Conservation (phyloP, 2,329 filamentous ascomycete species). For the Fusarium bactridioides region DNA sequence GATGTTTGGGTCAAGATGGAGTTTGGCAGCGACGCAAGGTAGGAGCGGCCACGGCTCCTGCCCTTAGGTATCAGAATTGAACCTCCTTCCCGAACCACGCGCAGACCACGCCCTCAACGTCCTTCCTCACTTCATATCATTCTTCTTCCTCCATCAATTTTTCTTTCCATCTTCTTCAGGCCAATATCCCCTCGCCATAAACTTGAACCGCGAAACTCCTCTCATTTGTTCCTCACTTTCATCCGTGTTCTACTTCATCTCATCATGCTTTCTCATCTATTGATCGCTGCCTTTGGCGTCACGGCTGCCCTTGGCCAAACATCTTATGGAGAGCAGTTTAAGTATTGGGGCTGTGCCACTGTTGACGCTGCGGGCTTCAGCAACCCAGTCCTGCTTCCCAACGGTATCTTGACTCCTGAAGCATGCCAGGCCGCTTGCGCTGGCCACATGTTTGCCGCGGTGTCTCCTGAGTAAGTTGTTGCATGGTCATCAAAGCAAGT, state of each 20-base stretch:
- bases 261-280: conserved; percentile 36
- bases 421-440: conserved; percentile 29
- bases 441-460: conserved; percentile 32
- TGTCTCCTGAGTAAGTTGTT: conserved; percentile 44
- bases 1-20: background rate
- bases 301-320: conserved; percentile 16
- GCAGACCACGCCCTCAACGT: background rate
- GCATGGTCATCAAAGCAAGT: rapidly evolving
- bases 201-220: background rate
- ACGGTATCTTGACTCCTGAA: conserved; percentile 30
- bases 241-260: background rate
- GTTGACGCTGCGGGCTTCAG: conserved; percentile 30
- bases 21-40: background rate
- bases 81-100: background rate
- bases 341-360: conserved; percentile 38
- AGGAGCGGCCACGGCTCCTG: background rate
- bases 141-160: background rate
- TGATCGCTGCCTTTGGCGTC: conserved; percentile 36
- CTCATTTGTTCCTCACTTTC: background rate
- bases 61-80: background rate
- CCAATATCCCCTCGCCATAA: background rate
- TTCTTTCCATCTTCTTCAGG: background rate
- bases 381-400: conserved; percentile 12
- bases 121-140: background rate
- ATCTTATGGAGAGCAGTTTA: conserved; percentile 29